phyloP scores from a whole-genome alignment of 768 basidiomycete genomes.

The Paxillus rubicundulus region DNA sequence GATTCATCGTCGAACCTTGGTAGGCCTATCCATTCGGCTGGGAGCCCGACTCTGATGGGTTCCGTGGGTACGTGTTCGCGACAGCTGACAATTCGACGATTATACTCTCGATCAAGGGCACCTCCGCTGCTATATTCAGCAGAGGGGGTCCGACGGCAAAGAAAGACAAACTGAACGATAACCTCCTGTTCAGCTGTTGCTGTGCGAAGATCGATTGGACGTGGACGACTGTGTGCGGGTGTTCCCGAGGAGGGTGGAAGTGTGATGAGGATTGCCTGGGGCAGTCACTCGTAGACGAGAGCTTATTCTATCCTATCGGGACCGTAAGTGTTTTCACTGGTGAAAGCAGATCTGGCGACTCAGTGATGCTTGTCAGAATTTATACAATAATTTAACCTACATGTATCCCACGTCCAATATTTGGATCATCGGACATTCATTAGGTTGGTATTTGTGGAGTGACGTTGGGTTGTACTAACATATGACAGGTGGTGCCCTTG shows the following conservation, averaged over 20 bases:
- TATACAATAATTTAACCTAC: conserved; percentile 92
- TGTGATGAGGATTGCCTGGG: conserved; percentile 83
- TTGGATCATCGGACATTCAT: conserved; percentile 80
- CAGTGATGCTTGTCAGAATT: conserved; percentile 50
- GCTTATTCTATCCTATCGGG: conserved; percentile 87
- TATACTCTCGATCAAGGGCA: conserved; percentile 90
- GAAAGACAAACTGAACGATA: conserved; percentile 95
- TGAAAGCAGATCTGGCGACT: not conserved
- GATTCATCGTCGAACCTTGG: not conserved
- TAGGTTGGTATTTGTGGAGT: conserved; percentile 37
- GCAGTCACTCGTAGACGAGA: conserved; percentile 69
- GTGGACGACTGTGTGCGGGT: conserved; percentile 93
- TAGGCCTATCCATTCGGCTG: conserved; percentile 77
- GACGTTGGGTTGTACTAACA: conserved; percentile 24
- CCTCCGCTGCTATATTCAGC: conserved; percentile 72
- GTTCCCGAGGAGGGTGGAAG: conserved; percentile 74
- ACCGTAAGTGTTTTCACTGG: conserved; percentile 52
- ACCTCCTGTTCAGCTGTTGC: conserved; percentile 90
- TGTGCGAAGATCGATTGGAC: conserved; percentile 91
- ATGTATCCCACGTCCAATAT: conserved; percentile 90
- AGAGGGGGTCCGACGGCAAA: conserved; percentile 79
- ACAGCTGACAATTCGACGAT: conserved; percentile 80
- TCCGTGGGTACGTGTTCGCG: conserved; percentile 90
- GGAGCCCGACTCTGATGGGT: conserved; percentile 84
- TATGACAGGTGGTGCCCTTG: conserved; percentile 56